Evolutionary conservation across 352 stramenopile species (phyloP), one percentile per base, ranked within the genome.

Genomic region (Elongisporangium prolatum): DNA sequence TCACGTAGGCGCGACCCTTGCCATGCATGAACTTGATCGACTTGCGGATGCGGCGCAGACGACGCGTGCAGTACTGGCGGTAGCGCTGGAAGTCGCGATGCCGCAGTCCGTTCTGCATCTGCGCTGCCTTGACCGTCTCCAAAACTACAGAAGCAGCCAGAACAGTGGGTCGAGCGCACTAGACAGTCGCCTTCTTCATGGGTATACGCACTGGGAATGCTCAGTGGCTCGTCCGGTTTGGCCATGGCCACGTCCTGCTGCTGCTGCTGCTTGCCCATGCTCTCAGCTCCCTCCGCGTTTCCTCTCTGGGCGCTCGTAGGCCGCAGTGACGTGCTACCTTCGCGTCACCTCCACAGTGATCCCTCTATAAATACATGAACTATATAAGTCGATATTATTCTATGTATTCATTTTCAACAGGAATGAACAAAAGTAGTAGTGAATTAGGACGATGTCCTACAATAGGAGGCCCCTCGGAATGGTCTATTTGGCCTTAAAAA

Each of bases 51-150:
- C 88, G 87, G 24, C 84, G 85, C 60, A 97, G 69, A 17, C 88
- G 84, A 16, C 89, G 78, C 58, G 84, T 72, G 70, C 89, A 97
- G 71, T 97, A 96, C 76, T 97, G 85, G 22, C 88, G 84, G 68
- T 97, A 97, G 28, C 88, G 87, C 70, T 91, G 82, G 71, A 96
- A 97, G 75, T 97, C 88, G 59, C 87, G 86, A 64, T 96, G 84
- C 54, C 87, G 80, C 64, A 97, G 66, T 3, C 89, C 89, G 54
- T 97, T 97, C 69, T 95, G 83, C 63, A 95, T 64, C 69, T 97
- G 89, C 67, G 82, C 81, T 53, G 84, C 83, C 77, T 95, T 95
- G 49, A 96, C 83, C 2, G 84, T 91, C 80, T 97, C 87, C 54
- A 94, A 55, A 63, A 94, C 80, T 89, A 38, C 14, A 60, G 55